phyloP scores from a whole-genome alignment of 352 stramenopile genomes.

The Globisporangium paroecandrum region DNA sequence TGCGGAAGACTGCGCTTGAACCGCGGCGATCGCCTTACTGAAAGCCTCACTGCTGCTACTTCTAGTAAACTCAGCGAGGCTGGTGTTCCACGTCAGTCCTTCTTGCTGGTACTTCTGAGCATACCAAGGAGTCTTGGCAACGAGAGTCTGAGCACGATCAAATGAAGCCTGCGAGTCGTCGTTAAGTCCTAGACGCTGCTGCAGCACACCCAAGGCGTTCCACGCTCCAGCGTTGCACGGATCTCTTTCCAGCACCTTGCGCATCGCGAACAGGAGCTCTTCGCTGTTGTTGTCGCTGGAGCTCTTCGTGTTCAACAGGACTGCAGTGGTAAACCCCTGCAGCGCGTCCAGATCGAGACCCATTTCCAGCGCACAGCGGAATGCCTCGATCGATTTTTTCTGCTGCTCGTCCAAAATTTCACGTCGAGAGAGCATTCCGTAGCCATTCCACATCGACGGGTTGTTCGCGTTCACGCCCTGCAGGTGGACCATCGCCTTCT shows the following conservation, averaged over 20 bases:
- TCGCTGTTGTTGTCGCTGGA: slow-evolving; percentile 20
- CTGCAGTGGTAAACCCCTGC: slow-evolving; percentile 46
- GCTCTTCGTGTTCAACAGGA: slow-evolving; percentile 24
- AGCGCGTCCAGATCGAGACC: slow-evolving; percentile 73
- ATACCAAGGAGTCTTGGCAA: slow-evolving; percentile 9
- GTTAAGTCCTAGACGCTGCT: slow-evolving; percentile 55
- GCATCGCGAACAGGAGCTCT: slow-evolving; percentile 67
- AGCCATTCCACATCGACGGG: slow-evolving; percentile 84
- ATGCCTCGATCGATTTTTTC: slow-evolving; percentile 62
- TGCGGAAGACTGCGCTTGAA: neutral
- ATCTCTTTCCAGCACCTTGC: slow-evolving; percentile 81
- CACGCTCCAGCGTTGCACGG: slow-evolving; percentile 50
- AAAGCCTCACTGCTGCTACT: neutral
- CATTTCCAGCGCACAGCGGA: slow-evolving; percentile 73
- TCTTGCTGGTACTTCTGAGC: neutral
- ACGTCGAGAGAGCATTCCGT: slow-evolving; percentile 67
- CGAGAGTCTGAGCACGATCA: slow-evolving; percentile 7
- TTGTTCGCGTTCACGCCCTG: slow-evolving; percentile 81
- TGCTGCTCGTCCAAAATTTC: slow-evolving; percentile 26
- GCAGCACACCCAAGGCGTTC: slow-evolving; percentile 59
- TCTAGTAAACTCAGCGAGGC: slow-evolving; percentile 28
- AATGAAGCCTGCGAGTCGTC: slow-evolving; percentile 37
- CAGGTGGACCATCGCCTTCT: slow-evolving; percentile 77
- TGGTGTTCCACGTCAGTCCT: slow-evolving; percentile 38
- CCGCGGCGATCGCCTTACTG: slow-evolving; percentile 8